Evolutionary conservation across 805 yeast genomes (phyloP), one percentile per base, ranked within the genome.

Genomic region (Scheffersomyces stipitis): DNA sequence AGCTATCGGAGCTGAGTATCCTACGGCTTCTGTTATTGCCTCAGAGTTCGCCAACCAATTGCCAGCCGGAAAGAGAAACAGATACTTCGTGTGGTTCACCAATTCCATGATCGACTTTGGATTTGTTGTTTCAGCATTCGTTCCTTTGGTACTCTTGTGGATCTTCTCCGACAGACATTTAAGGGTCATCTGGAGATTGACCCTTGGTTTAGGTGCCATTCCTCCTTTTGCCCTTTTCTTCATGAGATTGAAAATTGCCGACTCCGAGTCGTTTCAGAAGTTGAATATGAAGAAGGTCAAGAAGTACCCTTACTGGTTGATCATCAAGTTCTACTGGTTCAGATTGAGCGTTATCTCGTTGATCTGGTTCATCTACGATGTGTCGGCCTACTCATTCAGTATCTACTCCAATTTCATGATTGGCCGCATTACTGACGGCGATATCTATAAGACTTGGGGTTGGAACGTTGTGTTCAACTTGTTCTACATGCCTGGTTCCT

Each of bases 1-100:
- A 46, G 95, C 90, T 52, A 86, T 91, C 50, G 98, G 98, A 51
- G 90, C 95, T 33, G 98, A 90, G 64, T 90, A 90, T 57, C 96
- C 96, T 31, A 83, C 95, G 10, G 90, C 96, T 30, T 83, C 96
- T 6, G 91, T 90, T 14, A 95, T 95, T 26, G 87, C 95, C 49
- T 89, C 96, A 18, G 97, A 90, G 62, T 93, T 95, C 27, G 80
- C 95, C 31, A 81, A 85, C 38, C 65, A 78, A 44, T 67, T 89
- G 49, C 86, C 90, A 13, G 73, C 79, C n/a, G 95, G 95, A 40
- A 73, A 75, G 42, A 83, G 97, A 69, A 88, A 90, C 66, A 75
- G 96, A 59, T 89, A 84, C 72, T 89, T 90, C 55, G 76, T 81
- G 37, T 80, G 89, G 86, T 90, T 89, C 63, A 89, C 97, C 28